Base-by-base conservation (phyloP, 163 green algal species). In the Trebouxiophyceae sp. region DNA sequence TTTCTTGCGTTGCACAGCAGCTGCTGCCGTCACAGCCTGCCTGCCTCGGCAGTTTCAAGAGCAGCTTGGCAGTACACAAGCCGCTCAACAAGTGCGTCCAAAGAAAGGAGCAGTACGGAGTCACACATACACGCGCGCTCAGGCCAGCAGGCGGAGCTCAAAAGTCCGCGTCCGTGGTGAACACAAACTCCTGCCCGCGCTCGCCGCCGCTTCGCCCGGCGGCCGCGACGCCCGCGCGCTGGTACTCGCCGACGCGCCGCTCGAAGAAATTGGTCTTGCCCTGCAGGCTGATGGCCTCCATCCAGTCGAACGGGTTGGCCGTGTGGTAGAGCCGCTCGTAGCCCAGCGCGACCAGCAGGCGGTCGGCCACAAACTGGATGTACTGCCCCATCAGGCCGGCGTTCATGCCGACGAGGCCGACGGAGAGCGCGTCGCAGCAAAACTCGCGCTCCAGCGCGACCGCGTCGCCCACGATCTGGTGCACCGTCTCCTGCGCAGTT, bases 211-310 rank as follows among this genome's bases (percentile, higher is more conserved):
- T 26, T 5, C 26, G 20, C 12, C 19, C 23, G 26, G 19, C 16
- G 19, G 47, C 47, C 84, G 92, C 92, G 45, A 95, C 88, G 5
- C 85, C 86, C 4, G 87, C 84, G 26, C 78, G 74, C 66, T 95
- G 88, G 71, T 96, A 96, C 45, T 94, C 86, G 26, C 86, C 86
- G 24, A 95, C 89, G 6, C 89, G 63, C 55, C 84, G 73, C 81
- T 96, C 89, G 65, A 96, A 96, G 66, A 96, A 96, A 74, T 95
- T 95, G 30, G 89, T 89, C 74, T 95, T 89, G 31, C 81, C 86
- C 71, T 71, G 79, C 7, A 95, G 73, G 12, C 83, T 90, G 39
- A 95, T 95, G 64, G 87, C 70, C 67, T 95, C 88, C 88, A 95
- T 95, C 77, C 80, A 95, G 57, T 91, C 83, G 67, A 95, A 95